Evolutionary conservation across 805 yeast genomes (phyloP).

Genomic region (Dipodascopsis uninucleata): DNA sequence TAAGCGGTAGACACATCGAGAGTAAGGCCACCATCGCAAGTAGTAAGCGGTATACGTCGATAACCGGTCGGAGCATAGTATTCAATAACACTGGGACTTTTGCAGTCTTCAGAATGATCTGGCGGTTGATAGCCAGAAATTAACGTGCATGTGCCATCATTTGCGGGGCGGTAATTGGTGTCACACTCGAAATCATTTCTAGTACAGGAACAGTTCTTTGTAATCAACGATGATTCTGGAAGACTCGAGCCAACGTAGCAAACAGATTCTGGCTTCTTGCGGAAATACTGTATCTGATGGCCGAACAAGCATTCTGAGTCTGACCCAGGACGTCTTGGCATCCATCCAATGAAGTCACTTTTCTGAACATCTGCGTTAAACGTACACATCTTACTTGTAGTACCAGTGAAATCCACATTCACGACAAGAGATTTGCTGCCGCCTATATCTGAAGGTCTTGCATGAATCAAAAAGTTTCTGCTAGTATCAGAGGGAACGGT

Average conservation of each 20-base stretch:
- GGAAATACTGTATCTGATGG: slow-evolving; percentile 57
- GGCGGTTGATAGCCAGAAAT: slow-evolving; percentile 70
- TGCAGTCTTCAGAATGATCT: slow-evolving; percentile 62
- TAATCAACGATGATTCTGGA: slow-evolving; percentile 49
- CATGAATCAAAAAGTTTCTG: slow-evolving; percentile 67
- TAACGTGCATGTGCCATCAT: slow-evolving; percentile 80
- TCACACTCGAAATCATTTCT: slow-evolving; percentile 93
- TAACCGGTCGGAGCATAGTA: slow-evolving; percentile 91
- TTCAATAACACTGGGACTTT: slow-evolving; percentile 53
- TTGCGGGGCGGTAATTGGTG: slow-evolving; percentile 65
- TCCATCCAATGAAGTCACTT: slow-evolving; percentile 63
- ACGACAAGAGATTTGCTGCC: slow-evolving; percentile 48
- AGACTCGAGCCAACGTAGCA: slow-evolving; percentile 64
- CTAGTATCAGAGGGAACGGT: slow-evolving; percentile 93
- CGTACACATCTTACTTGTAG: slow-evolving; percentile 54
- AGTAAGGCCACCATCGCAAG: slow-evolving; percentile 76
- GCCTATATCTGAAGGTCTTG: slow-evolving; percentile 43
- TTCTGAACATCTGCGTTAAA: slow-evolving; percentile 45
- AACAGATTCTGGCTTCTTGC: slow-evolving; percentile 55
- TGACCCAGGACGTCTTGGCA: slow-evolving; percentile 54
- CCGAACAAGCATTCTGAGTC: slow-evolving; percentile 60
- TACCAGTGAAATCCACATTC: slow-evolving; percentile 55
- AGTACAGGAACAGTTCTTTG: slow-evolving; percentile 75
- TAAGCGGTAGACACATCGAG: slow-evolving; percentile 61
- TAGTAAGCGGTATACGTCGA: slow-evolving; percentile 76